Conservation (phyloP, 129 eudicot species). For the Flaveria sonorensis region DNA sequence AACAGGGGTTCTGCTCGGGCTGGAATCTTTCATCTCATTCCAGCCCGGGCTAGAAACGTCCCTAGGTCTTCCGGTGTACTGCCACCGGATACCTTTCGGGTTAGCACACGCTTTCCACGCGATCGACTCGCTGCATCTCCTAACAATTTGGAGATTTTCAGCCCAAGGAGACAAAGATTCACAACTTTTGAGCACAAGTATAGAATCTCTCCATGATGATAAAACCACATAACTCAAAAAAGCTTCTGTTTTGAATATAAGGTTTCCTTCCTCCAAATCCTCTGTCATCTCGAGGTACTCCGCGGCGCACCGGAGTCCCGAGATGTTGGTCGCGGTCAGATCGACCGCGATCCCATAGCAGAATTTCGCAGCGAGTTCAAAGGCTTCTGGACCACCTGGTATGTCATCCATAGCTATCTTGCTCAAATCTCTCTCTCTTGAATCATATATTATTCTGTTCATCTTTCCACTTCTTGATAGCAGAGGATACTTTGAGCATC, state of each 20-base stretch:
- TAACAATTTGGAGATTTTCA: slow-evolving; percentile 90
- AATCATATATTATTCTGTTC: slow-evolving; percentile 79
- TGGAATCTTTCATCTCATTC: slow-evolving; percentile 78
- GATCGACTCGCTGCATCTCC: slow-evolving; percentile 95
- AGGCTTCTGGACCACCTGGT: slow-evolving; percentile 91
- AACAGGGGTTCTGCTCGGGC: slow-evolving; percentile 69
- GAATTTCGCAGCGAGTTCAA: slow-evolving; percentile 92
- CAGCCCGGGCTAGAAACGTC: slow-evolving; percentile 73
- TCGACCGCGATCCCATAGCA: slow-evolving; percentile 97
- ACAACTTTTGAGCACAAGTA: slow-evolving; percentile 80
- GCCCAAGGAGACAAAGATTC: slow-evolving; percentile 97
- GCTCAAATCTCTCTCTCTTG: slow-evolving; percentile 65
- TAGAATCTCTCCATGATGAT: slow-evolving; percentile 96
- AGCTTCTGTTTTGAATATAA: slow-evolving; percentile 94
- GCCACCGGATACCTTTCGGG: slow-evolving; percentile 97
- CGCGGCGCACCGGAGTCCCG: slow-evolving; percentile 91
- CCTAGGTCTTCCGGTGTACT: slow-evolving; percentile 76
- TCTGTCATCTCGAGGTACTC: slow-evolving; percentile 97
- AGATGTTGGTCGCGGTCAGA: slow-evolving; percentile 85
- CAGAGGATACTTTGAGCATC: slow-evolving; percentile 64
- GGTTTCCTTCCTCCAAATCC: slow-evolving; percentile 96
- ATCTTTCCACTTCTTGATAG: slow-evolving; percentile 89
- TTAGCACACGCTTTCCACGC: slow-evolving; percentile 99
- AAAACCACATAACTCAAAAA: slow-evolving; percentile 89
- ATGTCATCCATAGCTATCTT: slow-evolving; percentile 66